Evolutionary conservation across 208 protist species (phyloP), one percentile per base, ranked within the genome.

Genomic region (Crithidia fasciculata): DNA sequence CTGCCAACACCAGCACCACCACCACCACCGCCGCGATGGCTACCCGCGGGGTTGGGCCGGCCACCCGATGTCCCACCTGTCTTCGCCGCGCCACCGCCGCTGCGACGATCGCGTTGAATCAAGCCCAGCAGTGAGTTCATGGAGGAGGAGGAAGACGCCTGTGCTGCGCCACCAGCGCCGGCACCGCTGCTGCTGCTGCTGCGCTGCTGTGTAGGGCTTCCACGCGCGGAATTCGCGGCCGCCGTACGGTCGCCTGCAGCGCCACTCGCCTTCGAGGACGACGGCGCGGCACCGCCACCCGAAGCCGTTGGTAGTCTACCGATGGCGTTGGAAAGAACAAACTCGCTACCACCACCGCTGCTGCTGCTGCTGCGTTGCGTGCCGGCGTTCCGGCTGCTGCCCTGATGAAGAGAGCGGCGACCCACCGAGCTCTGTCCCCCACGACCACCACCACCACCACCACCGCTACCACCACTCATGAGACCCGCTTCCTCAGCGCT

Each of bases 401-500:
- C 53, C 49, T 69, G 76, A 52, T 81, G 76, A 15, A 28, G 8
- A 6, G 68, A 39, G 18, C 62, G 61, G 49, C 74, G 68, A 13
- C 68, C 49, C 57, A 44, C 40, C 4, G n/a, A 47, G 5, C 60
- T 47, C 36, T 39, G 28, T 13, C 59, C 47, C 19, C 43, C 72
- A 49, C 56, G 45, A 19, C 52, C 15, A 37, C 56, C 56, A 36
- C 8, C 67, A 50, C 52, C 44, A 76, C 68, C 78, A 37, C 68
- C 49, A 36, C 43, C 67, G 54, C 52, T 39, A 76, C 68, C 78
- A 37, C 68, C 49, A 36, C 74, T 66, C 45, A 70, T 62, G 40
- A 62, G 36, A 61, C 18, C 13, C 19, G 55, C 45, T 52, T 94
- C 88, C 57, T 94, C 87, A 2, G 61, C 44, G 57, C 72, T 79